Percentiles rank a stretch among this genome's conserved stretches.
phyloP scores from a whole-genome alignment of 768 basidiomycete genomes.

The Naganishia onofrii region DNA sequence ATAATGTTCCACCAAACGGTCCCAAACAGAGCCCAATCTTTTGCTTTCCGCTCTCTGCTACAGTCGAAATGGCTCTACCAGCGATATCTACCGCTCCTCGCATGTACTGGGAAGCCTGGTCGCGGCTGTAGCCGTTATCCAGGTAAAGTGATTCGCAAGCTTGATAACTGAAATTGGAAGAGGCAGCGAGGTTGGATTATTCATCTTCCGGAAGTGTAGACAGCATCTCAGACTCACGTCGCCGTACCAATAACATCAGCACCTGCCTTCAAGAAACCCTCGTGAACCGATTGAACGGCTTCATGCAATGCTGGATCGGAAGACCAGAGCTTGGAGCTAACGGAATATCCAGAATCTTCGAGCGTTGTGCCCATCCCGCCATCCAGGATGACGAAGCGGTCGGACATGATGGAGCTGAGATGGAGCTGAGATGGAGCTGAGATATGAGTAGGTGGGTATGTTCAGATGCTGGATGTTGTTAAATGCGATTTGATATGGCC shows the following conservation, averaged over 20 bases:
- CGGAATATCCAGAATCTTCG: conserved; percentile 38
- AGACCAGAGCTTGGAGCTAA: conserved; percentile 65
- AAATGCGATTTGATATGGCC: background rate
- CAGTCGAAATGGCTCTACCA: conserved; percentile 23
- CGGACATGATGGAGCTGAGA: background rate
- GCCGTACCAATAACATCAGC: conserved; percentile 66
- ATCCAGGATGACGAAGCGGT: conserved; percentile 26
- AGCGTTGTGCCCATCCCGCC: conserved; percentile 46
- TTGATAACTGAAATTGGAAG: conserved; percentile 62
- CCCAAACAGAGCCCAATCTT: conserved; percentile 69
- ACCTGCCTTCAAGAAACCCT: conserved; percentile 65
- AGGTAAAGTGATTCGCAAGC: conserved; percentile 52
- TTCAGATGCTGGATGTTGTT: background rate
- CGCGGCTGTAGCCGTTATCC: conserved; percentile 14
- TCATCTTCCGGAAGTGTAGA: no score
- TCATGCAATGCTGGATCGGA: conserved; percentile 58
- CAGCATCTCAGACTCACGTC: conserved; percentile 58
- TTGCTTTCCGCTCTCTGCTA: conserved; percentile 1
- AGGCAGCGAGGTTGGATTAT: background rate
- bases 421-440: background rate
- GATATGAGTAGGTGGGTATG: background rate
- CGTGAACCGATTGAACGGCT: conserved; percentile 62
- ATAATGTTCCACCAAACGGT: conserved; percentile 67
- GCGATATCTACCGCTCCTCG: conserved; percentile 32
- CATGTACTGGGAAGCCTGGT: conserved; percentile 31